Percentiles rank a stretch among this genome's conserved stretches.
Evolutionary conservation across 2,329 filamentous ascomycete species (phyloP).

Genomic region (Balansia obtecta): DNA sequence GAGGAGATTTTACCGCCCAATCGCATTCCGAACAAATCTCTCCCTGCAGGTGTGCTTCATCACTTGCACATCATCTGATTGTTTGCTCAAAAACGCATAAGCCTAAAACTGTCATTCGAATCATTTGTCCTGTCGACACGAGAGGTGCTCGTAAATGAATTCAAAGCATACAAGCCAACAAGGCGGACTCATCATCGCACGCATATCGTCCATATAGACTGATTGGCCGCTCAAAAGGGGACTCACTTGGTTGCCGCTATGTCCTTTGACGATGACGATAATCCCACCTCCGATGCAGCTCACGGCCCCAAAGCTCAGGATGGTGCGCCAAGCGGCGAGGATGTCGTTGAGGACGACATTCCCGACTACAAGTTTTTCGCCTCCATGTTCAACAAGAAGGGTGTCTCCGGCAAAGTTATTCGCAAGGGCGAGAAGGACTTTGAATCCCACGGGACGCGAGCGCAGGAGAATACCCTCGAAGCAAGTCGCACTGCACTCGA

Average conservation of each 20-base stretch:
- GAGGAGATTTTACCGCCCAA: too few species aligned
- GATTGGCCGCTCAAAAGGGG: neutral
- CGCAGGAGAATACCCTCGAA: constrained; percentile 67
- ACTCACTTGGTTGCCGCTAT: constrained; percentile 12
- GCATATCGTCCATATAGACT: neutral
- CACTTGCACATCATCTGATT: too few species aligned
- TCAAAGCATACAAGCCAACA: too few species aligned
- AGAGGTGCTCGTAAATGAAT: too few species aligned
- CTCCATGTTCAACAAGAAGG: constrained; percentile 37
- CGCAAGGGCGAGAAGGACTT: constrained; percentile 96
- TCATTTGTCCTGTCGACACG: too few species aligned
- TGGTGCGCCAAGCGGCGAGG: constrained; percentile 28
- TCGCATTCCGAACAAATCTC: too few species aligned
- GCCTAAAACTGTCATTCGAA: too few species aligned
- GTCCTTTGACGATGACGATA: constrained; percentile 33
- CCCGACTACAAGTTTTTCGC: constrained; percentile 75
- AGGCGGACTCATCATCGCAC: neutral
- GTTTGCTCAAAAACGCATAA: too few species aligned
- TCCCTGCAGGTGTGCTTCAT: too few species aligned
- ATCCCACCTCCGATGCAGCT: constrained; percentile 15
- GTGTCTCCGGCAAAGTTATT: constrained; percentile 50
- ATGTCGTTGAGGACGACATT: constrained; percentile 62
- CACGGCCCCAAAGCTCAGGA: constrained; percentile 13
- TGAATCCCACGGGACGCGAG: constrained; percentile 76
- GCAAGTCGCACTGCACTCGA: constrained; percentile 81